These are phyloP conservation scores for Cephaloascus fragrans DNA, from an alignment of 805 yeast species.

Conservation along the genomic window DNA sequence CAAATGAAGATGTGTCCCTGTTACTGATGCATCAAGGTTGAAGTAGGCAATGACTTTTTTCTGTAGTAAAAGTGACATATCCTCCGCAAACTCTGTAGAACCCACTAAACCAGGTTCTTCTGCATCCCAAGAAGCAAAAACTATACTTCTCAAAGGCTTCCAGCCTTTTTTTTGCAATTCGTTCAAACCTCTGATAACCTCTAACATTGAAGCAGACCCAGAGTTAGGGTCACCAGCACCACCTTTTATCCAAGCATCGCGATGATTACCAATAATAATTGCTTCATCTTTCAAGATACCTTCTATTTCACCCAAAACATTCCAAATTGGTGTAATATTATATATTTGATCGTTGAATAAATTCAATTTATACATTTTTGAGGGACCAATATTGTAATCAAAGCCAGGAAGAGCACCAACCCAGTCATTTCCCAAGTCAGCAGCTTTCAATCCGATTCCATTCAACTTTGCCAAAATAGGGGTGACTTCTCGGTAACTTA, in stretches of 20 bases:
- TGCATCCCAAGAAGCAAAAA: conserved; percentile 75
- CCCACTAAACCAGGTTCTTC: conserved; percentile 69
- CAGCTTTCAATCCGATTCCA: conserved; percentile 39
- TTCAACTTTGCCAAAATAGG: conserved; percentile 53
- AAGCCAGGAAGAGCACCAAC: conserved; percentile 19
- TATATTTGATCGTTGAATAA: conserved; percentile 54
- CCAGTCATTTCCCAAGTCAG: conserved; percentile 28
- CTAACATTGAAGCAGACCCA: conserved; percentile 58
- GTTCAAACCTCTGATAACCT: conserved; percentile 51
- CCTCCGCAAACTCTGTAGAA: conserved; percentile 71
- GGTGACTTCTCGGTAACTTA: conserved; percentile 50
- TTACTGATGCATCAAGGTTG: conserved; percentile 57
- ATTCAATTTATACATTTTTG: conserved; percentile 32
- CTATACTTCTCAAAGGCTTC: conserved; percentile 64
- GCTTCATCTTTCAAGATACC: conserved; percentile 46
- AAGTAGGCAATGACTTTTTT: conserved; percentile 54
- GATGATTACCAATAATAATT: conserved; percentile 63
- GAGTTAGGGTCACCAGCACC: conserved; percentile 77
- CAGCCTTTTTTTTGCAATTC: conserved; percentile 46
- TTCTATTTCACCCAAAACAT: conserved; percentile 51
- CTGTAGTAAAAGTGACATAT: conserved; percentile 32
- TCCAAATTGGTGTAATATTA: conserved; percentile 49
- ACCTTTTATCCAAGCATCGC: conserved; percentile 75
- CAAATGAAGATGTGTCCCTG: conserved; percentile 42
- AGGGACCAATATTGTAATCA: conserved; percentile 46